Conservation (phyloP, 2,329 filamentous ascomycete genomes). For the Thyridium curvatum region DNA sequence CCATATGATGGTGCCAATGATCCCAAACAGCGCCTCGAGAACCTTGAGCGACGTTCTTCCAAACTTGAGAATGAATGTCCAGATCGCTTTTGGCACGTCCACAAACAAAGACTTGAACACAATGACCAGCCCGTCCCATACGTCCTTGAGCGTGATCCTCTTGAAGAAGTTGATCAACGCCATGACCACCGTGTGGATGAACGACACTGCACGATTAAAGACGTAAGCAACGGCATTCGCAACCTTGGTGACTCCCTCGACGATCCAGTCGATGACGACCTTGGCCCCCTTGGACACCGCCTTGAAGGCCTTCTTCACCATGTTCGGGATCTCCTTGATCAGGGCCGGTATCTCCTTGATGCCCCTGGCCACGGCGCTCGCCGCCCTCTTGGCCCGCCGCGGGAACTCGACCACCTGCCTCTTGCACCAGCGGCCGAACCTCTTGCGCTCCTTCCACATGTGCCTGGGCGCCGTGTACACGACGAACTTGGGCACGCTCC, state of each 20-base stretch:
- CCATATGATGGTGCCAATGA: conserved; percentile 19
- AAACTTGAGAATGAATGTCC: conserved; percentile 13
- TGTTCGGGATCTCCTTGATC: conserved; percentile 10
- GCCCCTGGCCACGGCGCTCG: conserved; percentile 8
- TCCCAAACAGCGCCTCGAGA: conserved; percentile 22
- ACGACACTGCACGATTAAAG: conserved; percentile 18
- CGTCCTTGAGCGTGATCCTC: conserved; percentile 28
- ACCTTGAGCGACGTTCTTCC: conserved; percentile 16
- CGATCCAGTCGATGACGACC: background rate
- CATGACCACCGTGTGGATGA: conserved; percentile 26
- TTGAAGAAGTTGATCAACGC: conserved; percentile 26
- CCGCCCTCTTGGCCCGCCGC: conserved; percentile 11
- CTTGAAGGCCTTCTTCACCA: conserved; percentile 12
- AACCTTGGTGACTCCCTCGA: conserved; percentile 14
- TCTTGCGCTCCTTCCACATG: conserved; percentile 17
- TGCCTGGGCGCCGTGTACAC: conserved; percentile 12
- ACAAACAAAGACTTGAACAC: conserved; percentile 17
- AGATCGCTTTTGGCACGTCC: conserved; percentile 16
- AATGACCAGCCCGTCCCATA: conserved; percentile 26
- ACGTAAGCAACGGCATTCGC: conserved; percentile 16
- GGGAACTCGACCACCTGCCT: conserved; percentile 19
- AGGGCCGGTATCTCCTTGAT: conserved; percentile 16
- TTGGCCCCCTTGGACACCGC: conserved; percentile 12
- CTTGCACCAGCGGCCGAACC: conserved; percentile 22
- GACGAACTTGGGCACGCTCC: conserved; percentile 20